Base-by-base conservation (phyloP, 495 filamentous ascomycete genomes). In the Penicillium mononematosum region DNA sequence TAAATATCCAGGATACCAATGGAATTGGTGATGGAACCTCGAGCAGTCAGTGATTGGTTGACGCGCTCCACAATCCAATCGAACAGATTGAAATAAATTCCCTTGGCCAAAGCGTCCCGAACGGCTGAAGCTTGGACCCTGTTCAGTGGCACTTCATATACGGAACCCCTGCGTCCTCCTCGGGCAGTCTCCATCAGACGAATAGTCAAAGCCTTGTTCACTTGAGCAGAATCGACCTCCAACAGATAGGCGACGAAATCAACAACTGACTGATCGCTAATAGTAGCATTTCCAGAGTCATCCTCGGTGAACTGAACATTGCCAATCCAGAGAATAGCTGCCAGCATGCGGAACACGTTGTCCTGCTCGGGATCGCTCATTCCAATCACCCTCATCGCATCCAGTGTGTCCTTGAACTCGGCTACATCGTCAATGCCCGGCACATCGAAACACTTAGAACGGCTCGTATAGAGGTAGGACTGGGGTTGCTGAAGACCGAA, bases 1-100 rank as follows among this genome's bases (percentile, higher is more conserved):
- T 99, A 99, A 58, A 99, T 99, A 81, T 99, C 95, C 48, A 99
- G 83, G 72, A 99, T 98, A 70, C 94, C 94, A 64, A 99, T 94
- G 3, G 90, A 89, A 69, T 96, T 91, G 12, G 85, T 75, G 9
- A 90, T 75, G 0, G 85, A 71, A 11, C 88, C 87, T 27, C 89
- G 83, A 32, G 94, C 92, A 72, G 87, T 84, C 63, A 98, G 74
- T 10, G 94, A 96, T 48, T 85, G 79, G 65, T 98, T 98, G 58
- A 98, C 89, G 59, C 95, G 88, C 58, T 87, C 84, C 31, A 98
- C 91, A 60, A 99, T 98, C 94, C 94, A 99, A 70, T 99, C 94
- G 65, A 99, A 99, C 43, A 99, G 80, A 68, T 96, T 98, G 80
- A 92, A 88, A 68, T 99, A 99, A 55, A 99, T 92, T 25, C 86